These are phyloP conservation scores for Candida gorgasii DNA, from an alignment of 805 yeast species.

Conservation along the genomic window DNA sequence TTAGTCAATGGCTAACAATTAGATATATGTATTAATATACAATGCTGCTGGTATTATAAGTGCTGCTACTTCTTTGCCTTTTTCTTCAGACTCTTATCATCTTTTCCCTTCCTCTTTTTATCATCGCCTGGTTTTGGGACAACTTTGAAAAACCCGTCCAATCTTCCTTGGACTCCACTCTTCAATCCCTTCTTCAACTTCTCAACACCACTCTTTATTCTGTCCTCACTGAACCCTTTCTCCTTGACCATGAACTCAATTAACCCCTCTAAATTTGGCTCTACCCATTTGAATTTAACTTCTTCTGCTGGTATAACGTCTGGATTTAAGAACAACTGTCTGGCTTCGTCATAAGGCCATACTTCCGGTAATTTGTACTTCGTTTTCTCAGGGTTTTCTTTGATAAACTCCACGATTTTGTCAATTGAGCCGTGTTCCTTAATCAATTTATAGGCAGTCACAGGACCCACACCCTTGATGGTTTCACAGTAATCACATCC, in stretches of 20 bases:
- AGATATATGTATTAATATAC: too few relatives aligned
- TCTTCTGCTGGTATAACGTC: constrained; percentile 68
- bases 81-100: constrained; percentile 31
- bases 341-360: constrained; percentile 91
- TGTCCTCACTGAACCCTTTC: constrained; percentile 90
- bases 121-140: constrained; percentile 45
- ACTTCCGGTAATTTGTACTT: constrained; percentile 88
- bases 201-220: constrained; percentile 84
- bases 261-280: constrained; percentile 84
- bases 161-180: constrained; percentile 84
- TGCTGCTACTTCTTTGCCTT: constrained; percentile 21
- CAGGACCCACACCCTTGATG: constrained; percentile 94
- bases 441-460: constrained; percentile 85
- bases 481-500: constrained; percentile 99
- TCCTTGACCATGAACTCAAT: constrained; percentile 80
- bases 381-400: constrained; percentile 51
- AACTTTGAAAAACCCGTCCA: constrained; percentile 88
- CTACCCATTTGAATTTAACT: constrained; percentile 77
- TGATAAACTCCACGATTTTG: constrained; percentile 66
- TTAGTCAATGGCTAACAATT: too few relatives aligned
- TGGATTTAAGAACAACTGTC: constrained; percentile 79
- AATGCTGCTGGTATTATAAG: too few relatives aligned
- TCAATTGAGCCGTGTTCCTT: constrained; percentile 84
- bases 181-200: constrained; percentile 82
- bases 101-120: constrained; percentile 30